Base-by-base conservation (phyloP, 208 protist species). In the Trypanosoma boissoni region DNA sequence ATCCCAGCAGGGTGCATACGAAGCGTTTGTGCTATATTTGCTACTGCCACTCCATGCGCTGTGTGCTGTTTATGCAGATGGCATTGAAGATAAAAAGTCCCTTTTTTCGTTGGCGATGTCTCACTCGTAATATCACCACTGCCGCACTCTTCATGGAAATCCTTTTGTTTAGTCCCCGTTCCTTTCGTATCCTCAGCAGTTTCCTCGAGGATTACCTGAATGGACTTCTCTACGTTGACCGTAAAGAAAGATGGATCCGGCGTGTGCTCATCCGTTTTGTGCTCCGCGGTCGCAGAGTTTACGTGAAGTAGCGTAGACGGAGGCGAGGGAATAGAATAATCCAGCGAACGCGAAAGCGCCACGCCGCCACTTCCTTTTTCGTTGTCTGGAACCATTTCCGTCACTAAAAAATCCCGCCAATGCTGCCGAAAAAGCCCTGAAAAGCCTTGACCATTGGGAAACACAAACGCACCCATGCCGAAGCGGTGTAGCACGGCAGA, bases 61-160 rank as follows among this genome's bases (percentile, higher is more conserved):
- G 86, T 57, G 61, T 91, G 83, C 69, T 88, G 81, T 70, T 94
- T 94, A 63, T 91, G 88, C 23, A 94, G 73, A 20, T 76, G 76
- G 43, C 79, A 89, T 58, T 91, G 72, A 21, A 91, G 74, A 52
- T 83, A 80, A 46, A 66, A 89, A 20, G 8, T 6, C 16, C 46
- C 14, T 24, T 51, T 50, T 10, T 61, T 64, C 2, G 27, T 43
- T 31, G 24, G 23, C 21, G 18, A n/a, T 5, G 7, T 16, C 21
- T 26, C 31, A 43, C 42, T 65, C 9, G 48, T 31, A 21, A 48
- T 52, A 45, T 34, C n/a, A n/a, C n/a, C n/a, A n/a, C n/a, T n/a
- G n/a, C n/a, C n/a, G 34, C 6, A 39, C 6, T 39, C 34, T 6
- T 6, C 6, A 39, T 6, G 12, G 8, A 39, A 39, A 39, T 39